These are phyloP conservation scores for Macrolepiota dolichaula DNA, from an alignment of 768 basidiomycete species.

Conservation along the genomic window DNA sequence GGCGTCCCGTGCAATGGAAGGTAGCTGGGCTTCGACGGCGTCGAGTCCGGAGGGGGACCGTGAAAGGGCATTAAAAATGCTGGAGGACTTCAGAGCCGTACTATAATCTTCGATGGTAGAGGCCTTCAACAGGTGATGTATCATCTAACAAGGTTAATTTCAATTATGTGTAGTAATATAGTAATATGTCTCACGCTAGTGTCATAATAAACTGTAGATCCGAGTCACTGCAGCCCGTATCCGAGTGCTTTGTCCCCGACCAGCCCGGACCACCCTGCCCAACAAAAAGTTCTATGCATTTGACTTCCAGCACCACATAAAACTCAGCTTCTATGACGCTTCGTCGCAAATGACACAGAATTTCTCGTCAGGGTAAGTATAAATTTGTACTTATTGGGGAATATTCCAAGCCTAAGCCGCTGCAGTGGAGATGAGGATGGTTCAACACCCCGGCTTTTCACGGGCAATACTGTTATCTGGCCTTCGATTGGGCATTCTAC, in stretches of 20 bases:
- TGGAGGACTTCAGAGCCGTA: neutral
- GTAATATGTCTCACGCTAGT: no score
- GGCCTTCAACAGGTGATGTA: no score
- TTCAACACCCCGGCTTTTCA: neutral
- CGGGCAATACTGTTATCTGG: neutral
- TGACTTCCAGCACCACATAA: neutral
- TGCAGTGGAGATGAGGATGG: neutral
- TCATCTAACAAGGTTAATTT: no score
- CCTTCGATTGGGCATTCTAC: neutral
- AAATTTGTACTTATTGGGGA: neutral
- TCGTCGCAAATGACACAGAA: neutral
- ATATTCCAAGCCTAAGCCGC: neutral
- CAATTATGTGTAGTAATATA: no score
- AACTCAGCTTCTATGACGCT: neutral
- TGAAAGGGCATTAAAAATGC: conserved; percentile 19
- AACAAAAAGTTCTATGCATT: no score
- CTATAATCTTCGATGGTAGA: no score
- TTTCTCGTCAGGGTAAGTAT: neutral
- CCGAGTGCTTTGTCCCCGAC: neutral
- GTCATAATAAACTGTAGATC: no score
- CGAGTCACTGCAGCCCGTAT: no score
- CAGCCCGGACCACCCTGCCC: neutral
- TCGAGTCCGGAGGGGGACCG: conserved; percentile 22
- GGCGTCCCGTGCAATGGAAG: no score
- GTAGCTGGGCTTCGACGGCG: conserved; percentile 24